Evolutionary conservation across 768 basidiomycete genomes (phyloP).

Genomic region (Kwoniella europaea): DNA sequence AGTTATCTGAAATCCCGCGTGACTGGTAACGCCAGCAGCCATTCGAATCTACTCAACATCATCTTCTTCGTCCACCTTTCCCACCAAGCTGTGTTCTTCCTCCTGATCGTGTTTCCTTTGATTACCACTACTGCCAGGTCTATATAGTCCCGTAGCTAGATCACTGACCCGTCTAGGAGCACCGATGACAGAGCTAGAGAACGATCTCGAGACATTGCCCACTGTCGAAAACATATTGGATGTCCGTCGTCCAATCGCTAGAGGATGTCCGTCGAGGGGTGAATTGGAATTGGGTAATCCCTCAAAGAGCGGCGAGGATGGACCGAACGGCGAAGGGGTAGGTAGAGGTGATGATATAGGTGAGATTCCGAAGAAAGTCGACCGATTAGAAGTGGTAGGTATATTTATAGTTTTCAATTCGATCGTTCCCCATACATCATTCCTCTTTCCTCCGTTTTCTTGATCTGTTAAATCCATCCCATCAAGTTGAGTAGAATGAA

Average conservation of each 20-base stretch:
- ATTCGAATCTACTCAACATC: conserved; percentile 27
- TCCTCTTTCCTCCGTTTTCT: conserved; percentile 3
- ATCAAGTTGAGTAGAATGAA: conserved; percentile 38
- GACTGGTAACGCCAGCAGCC: background rate
- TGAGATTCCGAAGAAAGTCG: conserved; percentile 4
- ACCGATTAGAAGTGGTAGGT: conserved; percentile 1
- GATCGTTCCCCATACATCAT: conserved; percentile 29
- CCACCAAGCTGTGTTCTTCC: conserved; percentile 9
- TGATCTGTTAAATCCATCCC: conserved; percentile 26
- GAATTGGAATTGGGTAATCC: background rate
- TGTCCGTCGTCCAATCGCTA: conserved; percentile 5
- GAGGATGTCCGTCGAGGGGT: background rate
- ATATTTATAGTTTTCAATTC: conserved; percentile 29
- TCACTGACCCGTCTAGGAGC: conserved; percentile 43
- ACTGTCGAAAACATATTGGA: conserved; percentile 30
- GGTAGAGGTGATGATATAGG: conserved; percentile 16
- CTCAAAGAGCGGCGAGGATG: conserved; percentile 14
- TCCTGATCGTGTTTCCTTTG: conserved; percentile 5
- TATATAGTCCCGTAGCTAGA: conserved; percentile 28
- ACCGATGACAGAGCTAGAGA: conserved; percentile 41
- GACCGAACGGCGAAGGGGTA: background rate
- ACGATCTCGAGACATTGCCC: conserved; percentile 40
- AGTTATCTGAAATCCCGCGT: background rate
- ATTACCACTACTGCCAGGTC: background rate
- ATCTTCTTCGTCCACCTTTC: conserved; percentile 21